phyloP scores from a whole-genome alignment of 2,329 filamentous ascomycete species.

The Didymella arachidicola region DNA sequence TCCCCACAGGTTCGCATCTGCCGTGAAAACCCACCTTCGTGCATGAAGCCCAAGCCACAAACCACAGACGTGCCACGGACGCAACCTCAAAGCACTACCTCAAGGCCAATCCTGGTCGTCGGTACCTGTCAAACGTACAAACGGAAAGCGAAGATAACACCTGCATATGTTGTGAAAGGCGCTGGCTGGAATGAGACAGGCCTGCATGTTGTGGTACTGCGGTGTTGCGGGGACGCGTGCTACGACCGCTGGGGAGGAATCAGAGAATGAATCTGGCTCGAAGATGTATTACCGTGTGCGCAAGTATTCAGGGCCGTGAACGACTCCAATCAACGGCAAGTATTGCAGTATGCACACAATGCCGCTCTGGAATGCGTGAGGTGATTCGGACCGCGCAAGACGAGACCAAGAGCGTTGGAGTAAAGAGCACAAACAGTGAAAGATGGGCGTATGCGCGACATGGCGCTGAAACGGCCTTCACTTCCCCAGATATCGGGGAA shows the following conservation, averaged over 20 bases:
- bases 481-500: slow-evolving; percentile 8
- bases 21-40: neutral
- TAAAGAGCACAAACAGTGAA: neutral
- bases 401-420: neutral
- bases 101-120: slow-evolving; percentile 6
- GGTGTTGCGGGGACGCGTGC: slow-evolving; percentile 2
- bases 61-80: neutral
- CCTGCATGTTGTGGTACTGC: slow-evolving; percentile 1
- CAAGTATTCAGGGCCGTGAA: neutral
- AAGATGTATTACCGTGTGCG: neutral
- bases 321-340: too few relatives aligned
- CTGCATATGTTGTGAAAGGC: slow-evolving; percentile 4
- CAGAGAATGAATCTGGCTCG: neutral
- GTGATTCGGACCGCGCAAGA: neutral
- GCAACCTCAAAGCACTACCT: slow-evolving; percentile 10
- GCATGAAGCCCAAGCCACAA: slow-evolving; percentile 2
- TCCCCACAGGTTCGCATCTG: neutral
- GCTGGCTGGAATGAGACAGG: neutral
- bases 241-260: neutral
- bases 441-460: slow-evolving; percentile 3
- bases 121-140: slow-evolving; percentile 10
- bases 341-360: neutral
- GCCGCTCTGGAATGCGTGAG: neutral
- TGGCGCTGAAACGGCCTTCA: slow-evolving; percentile 2
- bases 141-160: slow-evolving; percentile 3